These are phyloP conservation scores for Glarea lozoyensis DNA, from an alignment of 495 filamentous ascomycete genomes.

Conservation along the genomic window DNA sequence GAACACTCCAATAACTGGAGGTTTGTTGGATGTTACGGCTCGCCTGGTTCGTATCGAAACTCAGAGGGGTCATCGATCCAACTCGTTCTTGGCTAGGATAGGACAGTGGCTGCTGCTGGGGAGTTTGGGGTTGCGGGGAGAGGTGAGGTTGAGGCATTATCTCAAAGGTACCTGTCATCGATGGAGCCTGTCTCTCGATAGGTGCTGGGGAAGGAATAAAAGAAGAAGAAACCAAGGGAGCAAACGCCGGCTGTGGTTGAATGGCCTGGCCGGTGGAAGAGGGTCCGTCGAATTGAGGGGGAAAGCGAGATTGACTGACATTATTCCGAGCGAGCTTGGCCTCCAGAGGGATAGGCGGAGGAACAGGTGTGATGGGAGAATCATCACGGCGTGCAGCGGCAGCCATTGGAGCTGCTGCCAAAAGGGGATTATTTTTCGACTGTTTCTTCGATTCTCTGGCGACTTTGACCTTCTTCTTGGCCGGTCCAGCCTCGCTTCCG, in stretches of 20 bases:
- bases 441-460: slow-evolving; percentile 23
- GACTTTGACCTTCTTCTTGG: slow-evolving; percentile 20
- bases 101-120: slow-evolving; percentile 10
- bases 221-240: too few species aligned
- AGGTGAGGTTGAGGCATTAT: slow-evolving; percentile 13
- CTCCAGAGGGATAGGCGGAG: slow-evolving; percentile 1
- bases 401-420: slow-evolving; percentile 21
- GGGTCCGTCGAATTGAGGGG: slow-evolving; percentile 13
- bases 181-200: slow-evolving; percentile 21
- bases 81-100: slow-evolving; percentile 24
- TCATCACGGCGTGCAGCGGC: slow-evolving; percentile 8
- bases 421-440: slow-evolving; percentile 24
- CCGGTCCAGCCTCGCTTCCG: slow-evolving; percentile 18
- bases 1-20: slow-evolving; percentile 97
- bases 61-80: slow-evolving; percentile 23
- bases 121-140: not conserved
- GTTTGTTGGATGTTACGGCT: slow-evolving; percentile 44
- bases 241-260: slow-evolving; percentile 12
- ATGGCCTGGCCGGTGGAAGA: too few species aligned
- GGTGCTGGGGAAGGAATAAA: slow-evolving; percentile 29
- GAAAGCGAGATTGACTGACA: slow-evolving; percentile 3
- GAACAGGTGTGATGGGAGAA: slow-evolving; percentile 6
- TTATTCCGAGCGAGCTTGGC: slow-evolving; percentile 3
- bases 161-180: slow-evolving; percentile 29
- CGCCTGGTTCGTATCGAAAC: slow-evolving; percentile 33